Evolutionary conservation across 2,329 filamentous ascomycete genomes (phyloP), one percentile per base, ranked within the genome.

Genomic region (Penicillium sp.): DNA sequence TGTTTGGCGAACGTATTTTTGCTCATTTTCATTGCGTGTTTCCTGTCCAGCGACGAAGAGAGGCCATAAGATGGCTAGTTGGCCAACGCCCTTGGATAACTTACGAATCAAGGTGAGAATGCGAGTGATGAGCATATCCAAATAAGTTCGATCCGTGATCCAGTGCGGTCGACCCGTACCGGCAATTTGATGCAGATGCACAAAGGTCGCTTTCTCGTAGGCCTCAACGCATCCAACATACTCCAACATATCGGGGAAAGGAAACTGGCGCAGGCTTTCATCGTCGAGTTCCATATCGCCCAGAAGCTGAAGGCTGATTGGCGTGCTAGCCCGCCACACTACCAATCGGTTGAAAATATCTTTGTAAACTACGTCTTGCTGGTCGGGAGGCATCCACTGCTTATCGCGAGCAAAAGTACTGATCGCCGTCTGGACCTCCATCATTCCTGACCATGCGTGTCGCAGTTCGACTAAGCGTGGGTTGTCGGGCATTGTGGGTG

Each of bases 151-250:
- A 46, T 70, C 63, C 1, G 65, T 55, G 15, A 67, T 66, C 53
- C 63, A 62, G 22, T 64, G 63, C 2, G 65, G 65, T 42, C 70
- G 68, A 7, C 62, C 68, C 14, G 67, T 69, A 6, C 62, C 67
- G n/a, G 59, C 64, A 8, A 73, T 59, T 54, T 71, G 68, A 49
- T 73, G 67, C 6, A 73, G 58, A 52, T 68, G 71, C 2, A 73
- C 61, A 22, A 69, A 67, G 2, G 71, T 73, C 7, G 71, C 71
- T 49, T 73, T 73, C 41, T 73, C 71, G 49, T 73, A 73, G 1
- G 71, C 69, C 50, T 73, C 70, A 40, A 73, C 67, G 48, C 71
- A 73, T 15, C 69, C 71, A 5, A 64, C 68, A 54, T 72, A 72
- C 43, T 73, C 71, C 1, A 73, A 44, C 8, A 73, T 56, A n/a